Evolutionary conservation across 306 rosid species (phyloP), one percentile per base, ranked within the genome.

Genomic region (Trifolium fragiferum): DNA sequence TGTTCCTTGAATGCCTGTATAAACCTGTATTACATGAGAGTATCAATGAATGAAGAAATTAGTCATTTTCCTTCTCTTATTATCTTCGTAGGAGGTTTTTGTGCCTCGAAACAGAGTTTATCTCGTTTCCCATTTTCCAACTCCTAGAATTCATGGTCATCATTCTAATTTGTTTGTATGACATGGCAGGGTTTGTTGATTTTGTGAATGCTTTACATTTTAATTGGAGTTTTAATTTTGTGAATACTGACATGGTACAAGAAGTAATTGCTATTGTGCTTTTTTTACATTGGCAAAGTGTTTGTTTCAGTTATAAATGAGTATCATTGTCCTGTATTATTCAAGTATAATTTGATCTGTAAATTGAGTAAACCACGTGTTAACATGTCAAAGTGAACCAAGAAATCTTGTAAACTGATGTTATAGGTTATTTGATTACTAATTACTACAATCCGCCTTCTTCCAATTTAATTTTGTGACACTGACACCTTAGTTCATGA

Each of bases 401-500:
- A 11, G 41, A 64, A 32, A 38, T 74, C 59, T 50, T 60, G 76
- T 68, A 21, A 80, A 55, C 35, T 51, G 67, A 50, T 50, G 72
- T 68, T 50, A 44, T 38, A 33, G 38, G 66, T 57, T 74, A 49
- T 61, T 74, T 59, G 66, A 14, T 59, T 25, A 13, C 9, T 23
- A 47, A 47, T 47, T 49, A 49, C 8, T 15, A 9, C 40, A 37
- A 37, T 37, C 40, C 10, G 40, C 67, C 16, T 27, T n/a, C 50
- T 72, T 71, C 21, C 13, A 49, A 27, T 38, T 58, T 72, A 51
- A 14, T 64, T 30, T 30, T 21, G 65, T 60, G 33, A 61, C 25
- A 13, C 8, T 41, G 62, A 66, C 33, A 30, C 33, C 33, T 30
- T 30, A 30, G 33, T 30, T 30, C 33, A 30, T 30, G 33, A 30